Evolutionary conservation across 2,329 filamentous ascomycete genomes (phyloP).

Genomic region (Fusarium clavum): DNA sequence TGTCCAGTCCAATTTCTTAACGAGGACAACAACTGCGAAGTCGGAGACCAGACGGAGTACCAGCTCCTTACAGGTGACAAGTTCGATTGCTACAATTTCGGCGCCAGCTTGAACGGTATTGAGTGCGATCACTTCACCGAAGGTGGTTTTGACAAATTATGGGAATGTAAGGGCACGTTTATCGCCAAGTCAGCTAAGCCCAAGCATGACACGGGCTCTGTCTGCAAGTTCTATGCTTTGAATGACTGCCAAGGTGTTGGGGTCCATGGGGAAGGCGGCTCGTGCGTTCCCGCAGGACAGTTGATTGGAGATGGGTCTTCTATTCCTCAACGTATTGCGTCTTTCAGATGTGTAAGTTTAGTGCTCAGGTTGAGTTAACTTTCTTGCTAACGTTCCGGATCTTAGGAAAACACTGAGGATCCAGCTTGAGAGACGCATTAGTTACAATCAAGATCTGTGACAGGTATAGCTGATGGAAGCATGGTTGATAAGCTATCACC

Average conservation of each 20-base stretch:
- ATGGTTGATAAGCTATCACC: neutral
- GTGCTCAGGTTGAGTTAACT: accelerated
- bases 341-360: neutral
- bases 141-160: neutral
- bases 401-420: neutral
- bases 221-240: neutral
- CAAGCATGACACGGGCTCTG: neutral
- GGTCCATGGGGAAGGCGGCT: neutral
- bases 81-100: neutral
- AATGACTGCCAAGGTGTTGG: neutral
- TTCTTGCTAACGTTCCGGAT: neutral
- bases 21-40: neutral
- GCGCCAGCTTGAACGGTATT: neutral
- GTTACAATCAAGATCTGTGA: neutral
- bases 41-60: neutral
- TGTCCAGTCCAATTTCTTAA: neutral
- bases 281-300: neutral
- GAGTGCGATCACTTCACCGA: neutral
- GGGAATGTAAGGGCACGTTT: neutral
- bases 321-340: neutral
- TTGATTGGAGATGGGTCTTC: neutral
- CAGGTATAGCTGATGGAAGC: accelerated
- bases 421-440: neutral
- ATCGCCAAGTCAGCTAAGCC: neutral
- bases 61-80: neutral